Conservation (phyloP, 768 basidiomycete genomes). For the Austroboletus festivus region DNA sequence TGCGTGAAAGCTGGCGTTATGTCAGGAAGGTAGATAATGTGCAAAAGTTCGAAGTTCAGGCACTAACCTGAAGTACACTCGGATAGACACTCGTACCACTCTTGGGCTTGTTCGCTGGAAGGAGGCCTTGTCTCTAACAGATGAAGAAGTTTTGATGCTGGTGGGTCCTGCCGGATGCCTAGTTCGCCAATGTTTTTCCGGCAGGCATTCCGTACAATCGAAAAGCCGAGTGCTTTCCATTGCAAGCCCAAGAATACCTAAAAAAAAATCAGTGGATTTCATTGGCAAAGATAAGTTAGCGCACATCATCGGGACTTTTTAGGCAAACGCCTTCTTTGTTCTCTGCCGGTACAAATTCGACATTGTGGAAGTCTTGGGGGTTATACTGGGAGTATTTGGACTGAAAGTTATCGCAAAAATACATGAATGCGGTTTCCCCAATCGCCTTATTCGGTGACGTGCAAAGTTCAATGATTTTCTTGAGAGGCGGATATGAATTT, state of each 20-base stretch:
- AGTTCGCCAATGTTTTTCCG: slow-evolving; percentile 50
- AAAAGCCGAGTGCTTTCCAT: slow-evolving; percentile 65
- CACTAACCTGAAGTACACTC: no score
- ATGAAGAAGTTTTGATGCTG: slow-evolving; percentile 51
- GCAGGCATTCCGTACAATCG: slow-evolving; percentile 51
- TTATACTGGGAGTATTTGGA: slow-evolving; percentile 36
- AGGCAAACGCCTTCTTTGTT: neutral
- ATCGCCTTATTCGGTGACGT: slow-evolving; percentile 45
- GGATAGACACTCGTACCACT: no score
- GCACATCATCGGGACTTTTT: neutral
- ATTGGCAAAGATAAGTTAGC: no score
- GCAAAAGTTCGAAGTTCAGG: no score
- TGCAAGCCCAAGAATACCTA: slow-evolving; percentile 5
- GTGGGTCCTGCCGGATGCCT: slow-evolving; percentile 64
- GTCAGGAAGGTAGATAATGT: no score
- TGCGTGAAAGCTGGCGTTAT: slow-evolving; percentile 36
- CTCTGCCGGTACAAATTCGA: neutral
- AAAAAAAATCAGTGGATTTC: neutral
- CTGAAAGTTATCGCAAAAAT: slow-evolving; percentile 55
- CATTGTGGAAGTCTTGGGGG: slow-evolving; percentile 38
- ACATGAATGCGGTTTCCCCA: slow-evolving; percentile 61
- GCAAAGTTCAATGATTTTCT: slow-evolving; percentile 63
- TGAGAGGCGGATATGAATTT: slow-evolving; percentile 59
- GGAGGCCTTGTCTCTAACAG: slow-evolving; percentile 58
- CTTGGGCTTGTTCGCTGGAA: slow-evolving; percentile 29